Base-by-base conservation (phyloP, 2,329 filamentous ascomycete species). In the Talaromyces amestolkiae region DNA sequence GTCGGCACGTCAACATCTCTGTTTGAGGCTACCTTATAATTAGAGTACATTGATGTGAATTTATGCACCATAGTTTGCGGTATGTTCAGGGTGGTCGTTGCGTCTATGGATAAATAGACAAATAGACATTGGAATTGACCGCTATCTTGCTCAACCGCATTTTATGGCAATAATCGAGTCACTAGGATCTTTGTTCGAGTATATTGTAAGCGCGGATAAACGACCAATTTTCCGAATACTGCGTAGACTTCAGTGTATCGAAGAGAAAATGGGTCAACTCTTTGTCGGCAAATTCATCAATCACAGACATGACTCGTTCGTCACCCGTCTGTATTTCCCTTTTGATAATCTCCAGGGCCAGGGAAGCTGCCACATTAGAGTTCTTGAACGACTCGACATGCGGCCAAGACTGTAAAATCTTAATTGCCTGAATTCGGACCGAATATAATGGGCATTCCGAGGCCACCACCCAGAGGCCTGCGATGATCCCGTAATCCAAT, bases 351-450 rank as follows among this genome's bases (percentile, higher is more conserved):
- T 53, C 49, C n/a, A 53, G 24, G n/a, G 49, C 49, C 33, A 58
- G 22, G 5, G 35, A 63, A 65, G 43, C 69, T 15, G 49, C 27
- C 10, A 56, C 2, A 41, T 63, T 63, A n/a, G 61, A 63, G 17
- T 63, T 56, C 15, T 51, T 54, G 6, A 56, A 35, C 5, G 27
- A 49, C 27, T 63, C 61, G 19, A 15, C 27, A 53, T 63, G 61
- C 17, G 61, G 61, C 61, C 61, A 63, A 6, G 61, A 41, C 19
- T 41, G 61, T 15, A 63, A 22, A 8, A 53, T 9, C 24, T 56
- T 39, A 37, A 63, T 63, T 45, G 61, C 61, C 33, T 56, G 61
- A 19, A 54, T 19, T 49, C 61, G 61, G 5, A 56, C 24, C 13
- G 35, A 54, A 56, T 54, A 63, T 10, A 51, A 3, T 45, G 51